Evolutionary conservation across 768 basidiomycete species (phyloP).

Genomic region (Rhizopogon sp.): DNA sequence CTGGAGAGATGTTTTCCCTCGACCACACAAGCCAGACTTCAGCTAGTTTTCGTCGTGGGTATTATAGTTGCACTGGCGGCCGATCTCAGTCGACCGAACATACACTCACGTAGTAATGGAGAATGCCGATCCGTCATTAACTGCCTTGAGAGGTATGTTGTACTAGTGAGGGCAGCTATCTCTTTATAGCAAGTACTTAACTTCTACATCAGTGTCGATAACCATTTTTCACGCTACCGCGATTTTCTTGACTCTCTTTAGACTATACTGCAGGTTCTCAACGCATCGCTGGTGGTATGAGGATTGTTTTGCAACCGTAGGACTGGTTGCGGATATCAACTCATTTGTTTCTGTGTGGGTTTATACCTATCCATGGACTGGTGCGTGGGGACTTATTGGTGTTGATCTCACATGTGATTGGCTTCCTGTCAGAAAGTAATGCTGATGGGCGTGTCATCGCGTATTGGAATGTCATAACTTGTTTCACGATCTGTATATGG

Average conservation of each 20-base stretch:
- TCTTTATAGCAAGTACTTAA: neutral
- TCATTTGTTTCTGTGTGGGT: neutral
- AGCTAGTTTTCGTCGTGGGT: neutral
- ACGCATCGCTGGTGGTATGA: neutral
- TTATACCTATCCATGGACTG: neutral
- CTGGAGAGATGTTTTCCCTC: neutral
- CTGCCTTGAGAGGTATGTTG: neutral
- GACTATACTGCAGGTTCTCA: neutral
- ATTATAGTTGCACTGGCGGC: neutral
- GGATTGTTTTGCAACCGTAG: neutral
- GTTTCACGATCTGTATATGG: conserved; percentile 3
- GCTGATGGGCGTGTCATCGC: neutral
- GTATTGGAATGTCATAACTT: neutral
- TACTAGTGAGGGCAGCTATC: no score
- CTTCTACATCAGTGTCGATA: neutral
- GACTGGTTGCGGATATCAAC: neutral
- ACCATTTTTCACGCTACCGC: neutral
- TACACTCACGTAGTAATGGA: neutral
- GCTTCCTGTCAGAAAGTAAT: neutral
- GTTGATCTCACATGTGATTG: neutral
- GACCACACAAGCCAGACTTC: neutral
- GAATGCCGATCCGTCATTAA: neutral
- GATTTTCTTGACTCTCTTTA: neutral
- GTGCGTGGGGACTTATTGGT: neutral
- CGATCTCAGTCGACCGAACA: neutral